phyloP scores from a whole-genome alignment of 1,284 basidiomycete genomes.

The Puccinia horiana region DNA sequence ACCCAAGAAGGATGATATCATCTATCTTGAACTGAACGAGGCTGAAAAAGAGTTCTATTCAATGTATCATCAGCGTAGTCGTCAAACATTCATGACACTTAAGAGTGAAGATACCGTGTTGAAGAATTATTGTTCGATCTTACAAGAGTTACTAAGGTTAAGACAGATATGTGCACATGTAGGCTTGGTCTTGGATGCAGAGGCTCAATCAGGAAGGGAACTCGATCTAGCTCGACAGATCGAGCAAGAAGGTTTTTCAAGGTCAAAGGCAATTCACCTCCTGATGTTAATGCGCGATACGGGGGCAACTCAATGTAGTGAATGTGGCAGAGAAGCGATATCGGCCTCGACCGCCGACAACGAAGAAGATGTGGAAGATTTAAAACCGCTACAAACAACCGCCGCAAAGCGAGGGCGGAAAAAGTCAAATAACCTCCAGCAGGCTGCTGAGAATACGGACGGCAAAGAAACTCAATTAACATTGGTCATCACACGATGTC shows the following conservation, averaged over 20 bases:
- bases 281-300: too few species aligned
- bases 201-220: constrained; percentile 56
- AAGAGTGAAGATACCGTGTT: constrained; percentile 80
- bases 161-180: constrained; percentile 97
- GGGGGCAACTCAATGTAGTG: constrained; percentile 80
- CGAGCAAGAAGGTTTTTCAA: constrained; percentile 75
- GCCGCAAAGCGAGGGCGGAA: constrained; percentile 5
- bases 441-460: background rate
- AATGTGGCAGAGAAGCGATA: constrained; percentile 78
- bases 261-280: constrained; percentile 70
- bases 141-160: constrained; percentile 90
- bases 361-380: constrained; percentile 55
- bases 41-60: constrained; percentile 85
- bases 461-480: constrained; percentile 12
- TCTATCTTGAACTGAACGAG: constrained; percentile 78
- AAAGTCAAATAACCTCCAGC: background rate
- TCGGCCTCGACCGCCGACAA: constrained; percentile 58
- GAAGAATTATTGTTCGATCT: constrained; percentile 96
- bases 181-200: constrained; percentile 69
- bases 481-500: constrained; percentile 75
- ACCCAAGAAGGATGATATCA: constrained; percentile 78
- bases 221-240: constrained; percentile 69
- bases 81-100: constrained; percentile 75
- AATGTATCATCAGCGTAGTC: constrained; percentile 80
- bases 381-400: constrained; percentile 29